These are phyloP conservation scores for Trametes cingulata DNA, from an alignment of 768 basidiomycete species.

Conservation along the genomic window DNA sequence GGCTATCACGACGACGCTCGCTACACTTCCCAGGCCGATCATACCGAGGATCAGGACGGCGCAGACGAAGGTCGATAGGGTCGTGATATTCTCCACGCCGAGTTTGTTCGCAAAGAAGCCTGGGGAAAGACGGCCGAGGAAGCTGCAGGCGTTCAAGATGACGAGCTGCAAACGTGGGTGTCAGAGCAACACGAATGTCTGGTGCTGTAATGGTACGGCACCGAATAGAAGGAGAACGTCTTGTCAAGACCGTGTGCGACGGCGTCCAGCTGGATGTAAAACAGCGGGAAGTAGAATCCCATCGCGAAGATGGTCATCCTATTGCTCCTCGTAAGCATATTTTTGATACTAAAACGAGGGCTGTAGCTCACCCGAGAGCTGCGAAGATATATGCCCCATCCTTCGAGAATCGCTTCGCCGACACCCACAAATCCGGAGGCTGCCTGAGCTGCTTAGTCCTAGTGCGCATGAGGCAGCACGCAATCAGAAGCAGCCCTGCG, in stretches of 20 bases:
- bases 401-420: constrained; percentile 24
- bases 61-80: constrained; percentile 26
- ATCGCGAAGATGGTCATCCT: constrained; percentile 22
- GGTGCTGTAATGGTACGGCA: constrained; percentile 11
- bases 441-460: constrained; percentile 22
- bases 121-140: constrained; percentile 34
- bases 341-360: neutral
- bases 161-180: constrained; percentile 19
- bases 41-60: constrained; percentile 32
- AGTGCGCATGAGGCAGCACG: constrained; percentile 24
- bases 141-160: constrained; percentile 34
- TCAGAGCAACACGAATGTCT: neutral
- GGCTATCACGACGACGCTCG: constrained; percentile 33
- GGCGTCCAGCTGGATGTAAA: constrained; percentile 31
- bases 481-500: constrained; percentile 25
- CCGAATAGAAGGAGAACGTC: constrained; percentile 31
- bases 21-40: constrained; percentile 30
- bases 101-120: constrained; percentile 31
- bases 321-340: neutral
- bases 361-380: constrained; percentile 24
- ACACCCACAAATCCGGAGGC: constrained; percentile 9
- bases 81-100: constrained; percentile 33
- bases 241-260: constrained; percentile 13
- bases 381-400: constrained; percentile 29
- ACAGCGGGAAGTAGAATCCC: constrained; percentile 32